Conservation (phyloP, 163 green algal species). For the Volvox carteri region DNA sequence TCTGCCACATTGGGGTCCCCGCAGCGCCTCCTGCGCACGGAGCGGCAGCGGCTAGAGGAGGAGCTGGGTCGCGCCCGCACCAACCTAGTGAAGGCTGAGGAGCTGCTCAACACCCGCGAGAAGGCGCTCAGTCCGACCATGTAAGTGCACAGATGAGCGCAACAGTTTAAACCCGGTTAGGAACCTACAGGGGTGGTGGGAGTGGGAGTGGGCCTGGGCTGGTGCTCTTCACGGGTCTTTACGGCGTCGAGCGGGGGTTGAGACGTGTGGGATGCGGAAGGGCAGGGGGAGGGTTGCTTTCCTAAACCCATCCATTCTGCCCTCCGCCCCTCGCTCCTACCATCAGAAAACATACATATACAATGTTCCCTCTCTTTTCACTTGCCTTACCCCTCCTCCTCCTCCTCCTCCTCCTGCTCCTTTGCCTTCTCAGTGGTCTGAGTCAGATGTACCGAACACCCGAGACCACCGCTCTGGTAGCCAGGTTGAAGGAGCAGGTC, state of each 20-base stretch:
- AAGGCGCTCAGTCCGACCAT: slow-evolving; percentile 57
- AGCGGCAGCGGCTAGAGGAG: slow-evolving; percentile 51
- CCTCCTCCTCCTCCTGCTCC: no score
- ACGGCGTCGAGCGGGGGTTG: no score
- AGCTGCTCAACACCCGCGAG: slow-evolving; percentile 51
- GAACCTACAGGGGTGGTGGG: no score
- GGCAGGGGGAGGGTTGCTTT: no score
- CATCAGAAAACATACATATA: no score
- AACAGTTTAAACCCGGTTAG: no score
- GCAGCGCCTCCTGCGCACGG: slow-evolving; percentile 34
- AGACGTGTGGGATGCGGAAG: no score
- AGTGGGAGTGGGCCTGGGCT: no score
- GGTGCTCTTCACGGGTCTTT: no score
- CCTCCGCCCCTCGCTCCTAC: no score
- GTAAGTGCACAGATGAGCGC: not conserved
- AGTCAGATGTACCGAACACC: slow-evolving; percentile 65
- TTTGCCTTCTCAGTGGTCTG: slow-evolving; percentile 37
- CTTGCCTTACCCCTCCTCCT: not conserved
- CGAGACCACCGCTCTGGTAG: slow-evolving; percentile 62
- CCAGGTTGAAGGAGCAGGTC: slow-evolving; percentile 55
- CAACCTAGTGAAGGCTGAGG: slow-evolving; percentile 57
- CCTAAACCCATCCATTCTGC: no score
- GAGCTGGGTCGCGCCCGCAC: slow-evolving; percentile 35
- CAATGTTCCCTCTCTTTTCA: not conserved
- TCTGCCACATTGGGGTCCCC: not conserved